These are phyloP conservation scores for Typha latifolia DNA, from an alignment of 176 grass and related monocot species.

Conservation along the genomic window DNA sequence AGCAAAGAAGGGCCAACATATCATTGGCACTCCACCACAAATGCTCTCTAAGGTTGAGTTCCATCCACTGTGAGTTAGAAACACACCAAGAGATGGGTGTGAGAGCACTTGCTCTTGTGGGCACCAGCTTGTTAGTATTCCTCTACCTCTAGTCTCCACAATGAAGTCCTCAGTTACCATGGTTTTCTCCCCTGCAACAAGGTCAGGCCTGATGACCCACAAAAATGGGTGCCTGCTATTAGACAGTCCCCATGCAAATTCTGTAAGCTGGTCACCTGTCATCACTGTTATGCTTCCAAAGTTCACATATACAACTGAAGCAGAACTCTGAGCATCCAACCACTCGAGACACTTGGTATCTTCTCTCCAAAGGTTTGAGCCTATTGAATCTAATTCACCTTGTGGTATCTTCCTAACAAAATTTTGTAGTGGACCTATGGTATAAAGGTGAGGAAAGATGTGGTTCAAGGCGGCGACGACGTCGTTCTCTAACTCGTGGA, in stretches of 20 bases:
- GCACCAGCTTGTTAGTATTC: conserved; percentile 49
- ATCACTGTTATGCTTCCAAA: conserved; percentile 67
- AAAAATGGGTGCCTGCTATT: conserved; percentile 41
- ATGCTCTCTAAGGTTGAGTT: conserved; percentile 66
- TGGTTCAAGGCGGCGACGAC: conserved; percentile 33
- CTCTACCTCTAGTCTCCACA: conserved; percentile 23
- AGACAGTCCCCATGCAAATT: conserved; percentile 76
- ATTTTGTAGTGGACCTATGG: conserved; percentile 37
- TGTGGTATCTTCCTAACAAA: conserved; percentile 25
- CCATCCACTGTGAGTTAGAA: conserved; percentile 76
- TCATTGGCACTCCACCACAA: conserved; percentile 50
- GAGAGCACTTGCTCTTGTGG: conserved; percentile 42
- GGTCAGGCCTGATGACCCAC: conserved; percentile 57
- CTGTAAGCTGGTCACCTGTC: conserved; percentile 23
- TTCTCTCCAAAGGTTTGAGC: conserved; percentile 59
- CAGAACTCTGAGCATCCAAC: conserved; percentile 31
- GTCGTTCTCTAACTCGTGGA: conserved; percentile 41
- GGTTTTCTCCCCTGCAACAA: conserved; percentile 39
- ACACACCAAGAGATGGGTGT: conserved; percentile 36
- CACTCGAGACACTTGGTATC: conserved; percentile 41
- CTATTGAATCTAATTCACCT: conserved; percentile 18
- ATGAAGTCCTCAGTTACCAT: conserved; percentile 37
- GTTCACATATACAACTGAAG: conserved; percentile 78
- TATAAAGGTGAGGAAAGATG: conserved; percentile 36
- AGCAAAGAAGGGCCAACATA: conserved; percentile 69